A percentile compares a stretch with the other conserved stretches of the same genome.
These are phyloP conservation scores for Scutellaria barbata DNA, from an alignment of 257 asterid genomes.

Conservation along the genomic window DNA sequence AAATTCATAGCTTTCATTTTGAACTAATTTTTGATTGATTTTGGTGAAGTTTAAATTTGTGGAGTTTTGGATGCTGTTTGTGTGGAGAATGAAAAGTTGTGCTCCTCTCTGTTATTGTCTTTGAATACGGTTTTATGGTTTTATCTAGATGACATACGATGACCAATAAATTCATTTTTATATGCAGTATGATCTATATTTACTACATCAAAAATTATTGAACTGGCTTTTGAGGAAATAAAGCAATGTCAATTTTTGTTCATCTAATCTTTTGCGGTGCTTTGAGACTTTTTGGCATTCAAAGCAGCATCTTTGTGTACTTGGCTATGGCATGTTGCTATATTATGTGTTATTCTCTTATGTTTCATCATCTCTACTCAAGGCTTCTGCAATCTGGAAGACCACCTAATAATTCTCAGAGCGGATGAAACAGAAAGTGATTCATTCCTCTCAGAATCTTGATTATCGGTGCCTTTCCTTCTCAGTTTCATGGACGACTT, in stretches of 20 bases:
- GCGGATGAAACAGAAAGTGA: constrained; percentile 15
- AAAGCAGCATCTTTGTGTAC: not conserved
- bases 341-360: not conserved
- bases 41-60: too few species aligned
- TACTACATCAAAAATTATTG: not conserved
- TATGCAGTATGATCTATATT: not conserved
- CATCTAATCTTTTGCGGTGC: not conserved
- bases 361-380: not conserved
- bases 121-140: not conserved
- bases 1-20: too few species aligned
- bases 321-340: not conserved
- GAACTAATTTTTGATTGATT: not conserved
- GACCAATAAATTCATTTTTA: not conserved
- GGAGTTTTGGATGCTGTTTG: not conserved
- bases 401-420: not conserved
- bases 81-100: not conserved
- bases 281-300: not conserved
- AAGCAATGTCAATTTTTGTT: not conserved
- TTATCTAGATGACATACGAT: not conserved
- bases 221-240: not conserved
- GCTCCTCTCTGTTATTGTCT: not conserved
- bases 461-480: not conserved
- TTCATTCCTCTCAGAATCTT: not conserved
- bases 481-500: not conserved
- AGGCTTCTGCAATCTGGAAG: not conserved